Evolutionary conservation across 805 yeast species (phyloP), one percentile per base, ranked within the genome.

Genomic region (Ogataea neopini): DNA sequence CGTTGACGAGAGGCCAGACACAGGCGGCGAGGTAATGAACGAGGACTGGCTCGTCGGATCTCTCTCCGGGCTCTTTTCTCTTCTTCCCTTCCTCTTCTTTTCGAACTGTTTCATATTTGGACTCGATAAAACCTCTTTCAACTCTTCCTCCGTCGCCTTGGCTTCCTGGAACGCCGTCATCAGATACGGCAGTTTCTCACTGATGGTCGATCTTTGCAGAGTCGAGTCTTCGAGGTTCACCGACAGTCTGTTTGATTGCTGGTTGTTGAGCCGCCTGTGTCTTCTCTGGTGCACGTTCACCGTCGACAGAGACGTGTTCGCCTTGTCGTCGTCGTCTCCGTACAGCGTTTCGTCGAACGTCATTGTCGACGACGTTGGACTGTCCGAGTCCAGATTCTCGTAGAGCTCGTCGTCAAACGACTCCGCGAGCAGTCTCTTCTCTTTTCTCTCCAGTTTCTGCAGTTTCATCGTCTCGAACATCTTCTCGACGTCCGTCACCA

Each of bases 141-240:
- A 53, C 47, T 81, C 88, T 52, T 77, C 76, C 47, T 81, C 85
- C 13, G 80, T 66, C 30, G 73, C 76, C 52, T 74, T 79, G 2
- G 84, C 86, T 50, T 80, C 79, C 60, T 80, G 76, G 58, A 84
- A 85, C 14, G 88, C 90, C 18, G 79, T 71, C 75, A 84, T 70
- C 57, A 85, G 64, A 49, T 75, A 76, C 1, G 92, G 92, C 51
- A 85, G 61, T 59, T 84, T 87, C 42, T 81, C 85, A 1, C 82
- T 59, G 13, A 85, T 67, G 6, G 85, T 77, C 0, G 86, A 75
- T 51, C 72, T 73, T 33, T 73, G 77, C 49, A 74, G 66, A 28
- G 73, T 59, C 1, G 77, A 66, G 2, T 52, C 51, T 40, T 50
- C 58, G 15, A 51, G 40, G n/a, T 34, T 40, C 32, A 35, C 38